These are phyloP conservation scores for Mollisiaceae sp. DNA, from an alignment of 2,329 filamentous ascomycete genomes.

Conservation along the genomic window DNA sequence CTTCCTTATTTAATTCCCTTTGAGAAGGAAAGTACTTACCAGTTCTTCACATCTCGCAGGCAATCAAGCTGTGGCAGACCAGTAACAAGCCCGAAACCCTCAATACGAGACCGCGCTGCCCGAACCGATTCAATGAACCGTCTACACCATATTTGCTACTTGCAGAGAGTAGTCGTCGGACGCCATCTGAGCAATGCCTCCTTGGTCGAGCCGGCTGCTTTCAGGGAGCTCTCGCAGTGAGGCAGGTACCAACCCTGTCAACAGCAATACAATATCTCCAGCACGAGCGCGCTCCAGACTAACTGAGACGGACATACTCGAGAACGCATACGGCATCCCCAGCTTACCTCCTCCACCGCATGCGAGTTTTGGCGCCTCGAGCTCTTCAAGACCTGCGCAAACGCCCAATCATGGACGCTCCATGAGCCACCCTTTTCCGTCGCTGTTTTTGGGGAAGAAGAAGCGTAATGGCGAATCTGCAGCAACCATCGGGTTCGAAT, in stretches of 20 bases:
- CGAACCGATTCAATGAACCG: conserved; percentile 31
- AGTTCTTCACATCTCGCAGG: not conserved
- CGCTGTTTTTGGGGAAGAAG: conserved; percentile 68
- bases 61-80: conserved; percentile 1
- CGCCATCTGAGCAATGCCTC: conserved; percentile 40
- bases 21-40: not conserved
- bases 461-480: conserved; percentile 49
- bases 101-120: conserved; percentile 13
- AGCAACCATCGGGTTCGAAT: conserved; percentile 48
- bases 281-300: conserved; percentile 32
- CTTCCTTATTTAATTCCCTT: not conserved
- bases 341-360: conserved; percentile 31
- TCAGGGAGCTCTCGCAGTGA: conserved; percentile 38
- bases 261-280: conserved; percentile 28
- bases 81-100: conserved; percentile 12
- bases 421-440: conserved; percentile 80
- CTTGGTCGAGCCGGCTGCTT: conserved; percentile 41
- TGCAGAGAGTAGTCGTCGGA: conserved; percentile 21
- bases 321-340: conserved; percentile 41
- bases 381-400: conserved; percentile 24
- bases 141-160: conserved; percentile 27
- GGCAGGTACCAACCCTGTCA: conserved; percentile 19
- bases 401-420: conserved; percentile 51
- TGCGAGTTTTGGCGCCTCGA: conserved; percentile 24
- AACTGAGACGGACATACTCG: conserved; percentile 42